A percentile compares a stretch with the other conserved stretches of the same genome.
phyloP scores from a whole-genome alignment of 2,329 filamentous ascomycete genomes.

The Colletotrichum higginsianum region DNA sequence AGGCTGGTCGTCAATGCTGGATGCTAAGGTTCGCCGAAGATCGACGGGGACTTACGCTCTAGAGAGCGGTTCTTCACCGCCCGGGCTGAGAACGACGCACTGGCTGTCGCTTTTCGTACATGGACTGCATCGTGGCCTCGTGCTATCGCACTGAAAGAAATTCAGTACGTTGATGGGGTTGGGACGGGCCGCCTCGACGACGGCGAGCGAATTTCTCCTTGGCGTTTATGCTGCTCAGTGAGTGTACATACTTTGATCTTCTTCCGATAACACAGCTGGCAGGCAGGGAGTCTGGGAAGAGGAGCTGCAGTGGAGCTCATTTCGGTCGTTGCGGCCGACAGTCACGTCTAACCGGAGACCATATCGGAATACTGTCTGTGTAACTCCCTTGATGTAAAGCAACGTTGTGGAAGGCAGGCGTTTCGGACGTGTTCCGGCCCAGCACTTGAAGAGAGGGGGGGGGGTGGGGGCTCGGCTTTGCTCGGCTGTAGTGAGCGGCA shows the following conservation, averaged over 20 bases:
- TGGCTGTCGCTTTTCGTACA: slow-evolving; percentile 47
- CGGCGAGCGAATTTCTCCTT: too few relatives aligned
- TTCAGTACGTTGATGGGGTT: not conserved
- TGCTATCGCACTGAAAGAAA: slow-evolving; percentile 48
- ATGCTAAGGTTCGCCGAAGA: not conserved
- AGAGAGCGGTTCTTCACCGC: slow-evolving; percentile 45
- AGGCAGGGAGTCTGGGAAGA: slow-evolving; percentile 36
- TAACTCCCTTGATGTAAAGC: slow-evolving; percentile 6
- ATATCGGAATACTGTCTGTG: not conserved
- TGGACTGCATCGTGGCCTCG: slow-evolving; percentile 48
- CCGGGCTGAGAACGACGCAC: slow-evolving; percentile 49
- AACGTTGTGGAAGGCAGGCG: not conserved
- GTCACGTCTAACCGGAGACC: not conserved
- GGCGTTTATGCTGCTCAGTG: not conserved
- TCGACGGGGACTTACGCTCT: slow-evolving; percentile 42
- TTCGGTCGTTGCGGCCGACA: not conserved
- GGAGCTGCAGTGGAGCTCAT: slow-evolving; percentile 20
- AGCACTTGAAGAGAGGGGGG: not conserved
- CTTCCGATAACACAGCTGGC: slow-evolving; percentile 37
- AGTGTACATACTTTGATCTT: slow-evolving; percentile 36
- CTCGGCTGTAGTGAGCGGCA: slow-evolving; percentile 12
- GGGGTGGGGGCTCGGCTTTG: slow-evolving; percentile 17
- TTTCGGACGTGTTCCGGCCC: slow-evolving; percentile 24
- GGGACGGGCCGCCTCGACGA: not conserved
- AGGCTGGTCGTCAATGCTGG: not conserved